Evolutionary conservation across 2,329 filamentous ascomycete genomes (phyloP).

Genomic region (Boeremia lycopersici): DNA sequence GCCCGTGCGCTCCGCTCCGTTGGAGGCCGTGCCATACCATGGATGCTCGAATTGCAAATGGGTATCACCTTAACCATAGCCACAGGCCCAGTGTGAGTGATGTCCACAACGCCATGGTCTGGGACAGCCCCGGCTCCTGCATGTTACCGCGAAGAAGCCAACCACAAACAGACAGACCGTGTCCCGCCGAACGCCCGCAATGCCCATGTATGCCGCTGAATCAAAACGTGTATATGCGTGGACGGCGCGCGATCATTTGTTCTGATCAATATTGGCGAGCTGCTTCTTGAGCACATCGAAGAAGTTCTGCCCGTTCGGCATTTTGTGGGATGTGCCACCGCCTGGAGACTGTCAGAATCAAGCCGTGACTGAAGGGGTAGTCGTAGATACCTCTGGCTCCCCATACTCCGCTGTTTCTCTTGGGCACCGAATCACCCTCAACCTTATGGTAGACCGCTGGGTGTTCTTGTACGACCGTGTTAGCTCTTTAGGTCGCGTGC

Average conservation of each 20-base stretch:
- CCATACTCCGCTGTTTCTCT: conserved; percentile 49
- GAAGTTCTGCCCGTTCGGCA: conserved; percentile 54
- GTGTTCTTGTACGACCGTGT: conserved; percentile 31
- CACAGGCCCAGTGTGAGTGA: conserved; percentile 4
- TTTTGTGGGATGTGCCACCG: conserved; percentile 45
- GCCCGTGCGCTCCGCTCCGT: background rate
- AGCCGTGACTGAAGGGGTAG: background rate
- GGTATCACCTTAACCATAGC: conserved; percentile 34
- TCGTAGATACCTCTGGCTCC: conserved; percentile 45
- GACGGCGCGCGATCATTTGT: conserved; percentile 36
- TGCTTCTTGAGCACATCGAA: conserved; percentile 55
- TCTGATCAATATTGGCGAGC: conserved; percentile 48
- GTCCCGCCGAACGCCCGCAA: conserved; percentile 43
- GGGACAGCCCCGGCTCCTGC: conserved; percentile 20
- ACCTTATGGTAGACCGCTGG: conserved; percentile 47
- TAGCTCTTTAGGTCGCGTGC: conserved; percentile 21
- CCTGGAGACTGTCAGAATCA: conserved; percentile 32
- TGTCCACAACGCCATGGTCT: conserved; percentile 36
- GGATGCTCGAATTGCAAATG: conserved; percentile 26
- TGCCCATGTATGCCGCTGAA: conserved; percentile 45
- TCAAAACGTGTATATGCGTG: conserved; percentile 25
- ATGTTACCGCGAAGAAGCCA: conserved; percentile 22
- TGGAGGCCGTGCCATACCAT: conserved; percentile 4
- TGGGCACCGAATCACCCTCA: conserved; percentile 46
- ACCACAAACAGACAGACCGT: conserved; percentile 15